Conservation (phyloP, 441 rosid species). For the Euphorbia schlechtendalii region DNA sequence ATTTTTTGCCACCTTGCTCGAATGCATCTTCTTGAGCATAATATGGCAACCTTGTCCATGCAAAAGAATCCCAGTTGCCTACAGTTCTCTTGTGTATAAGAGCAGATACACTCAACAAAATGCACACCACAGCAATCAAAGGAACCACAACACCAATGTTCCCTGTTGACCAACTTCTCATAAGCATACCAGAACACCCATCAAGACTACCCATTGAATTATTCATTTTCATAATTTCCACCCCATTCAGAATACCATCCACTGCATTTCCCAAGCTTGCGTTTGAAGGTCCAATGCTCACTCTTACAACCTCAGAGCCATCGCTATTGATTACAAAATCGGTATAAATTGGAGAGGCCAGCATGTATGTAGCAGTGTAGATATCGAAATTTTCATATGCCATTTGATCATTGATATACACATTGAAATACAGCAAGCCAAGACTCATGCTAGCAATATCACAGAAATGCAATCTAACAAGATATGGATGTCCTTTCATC, state of each 20-base stretch:
- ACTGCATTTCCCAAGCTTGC: conserved; percentile 36
- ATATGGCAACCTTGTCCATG: conserved; percentile 60
- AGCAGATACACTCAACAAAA: conserved; percentile 45
- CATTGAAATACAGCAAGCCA: conserved; percentile 43
- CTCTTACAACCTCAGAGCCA: conserved; percentile 31
- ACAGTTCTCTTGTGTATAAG: conserved; percentile 38
- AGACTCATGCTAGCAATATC: conserved; percentile 10
- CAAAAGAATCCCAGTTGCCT: conserved; percentile 18
- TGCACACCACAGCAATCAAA: conserved; percentile 46
- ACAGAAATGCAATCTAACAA: too few species aligned
- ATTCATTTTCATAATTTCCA: conserved; percentile 83
- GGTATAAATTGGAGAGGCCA: conserved; percentile 64
- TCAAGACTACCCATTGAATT: conserved; percentile 76
- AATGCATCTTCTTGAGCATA: conserved; percentile 34
- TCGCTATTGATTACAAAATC: conserved; percentile 50
- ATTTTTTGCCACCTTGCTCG: conserved; percentile 28
- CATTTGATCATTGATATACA: conserved; percentile 42
- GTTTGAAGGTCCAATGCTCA: conserved; percentile 65
- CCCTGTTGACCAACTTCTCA: conserved; percentile 47
- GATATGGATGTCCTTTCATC: conserved; percentile 19
- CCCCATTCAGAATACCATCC: conserved; percentile 66
- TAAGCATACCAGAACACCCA: conserved; percentile 49
- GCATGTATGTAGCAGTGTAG: conserved; percentile 20
- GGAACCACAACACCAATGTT: conserved; percentile 39
- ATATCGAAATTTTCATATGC: conserved; percentile 55